Evolutionary conservation across 306 rosid species (phyloP), one percentile per base, ranked within the genome.

Genomic region (Gastrolobium villosum): DNA sequence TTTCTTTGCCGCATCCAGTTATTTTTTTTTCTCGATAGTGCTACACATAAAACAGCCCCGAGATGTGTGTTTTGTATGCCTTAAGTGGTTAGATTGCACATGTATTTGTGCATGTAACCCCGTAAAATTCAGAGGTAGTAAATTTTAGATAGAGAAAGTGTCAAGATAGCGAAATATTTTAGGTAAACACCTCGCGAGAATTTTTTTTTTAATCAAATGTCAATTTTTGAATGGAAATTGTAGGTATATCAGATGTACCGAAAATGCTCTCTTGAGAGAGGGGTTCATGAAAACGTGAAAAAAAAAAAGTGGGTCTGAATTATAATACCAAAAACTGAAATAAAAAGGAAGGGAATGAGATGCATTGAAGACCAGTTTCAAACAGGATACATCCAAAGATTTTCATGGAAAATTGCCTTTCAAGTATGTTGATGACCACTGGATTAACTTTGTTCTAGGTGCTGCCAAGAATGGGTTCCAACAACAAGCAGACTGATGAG

Each of bases 391-490:
- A 9, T 41, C 62, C 14, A 48, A 74, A 70, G 70, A 50, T 6
- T 4, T 8, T 48, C 0, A 6, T 71, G 55, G 54, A 32, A 68
- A 49, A 31, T 26, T 66, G 35, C 7, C 28, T 36, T 44, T 36
- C 30, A 45, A 4, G 20, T 74, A 4, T 63, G 56, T 45, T 32
- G 20, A 50, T 69, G 41, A 36, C 9, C 34, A 13, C 70, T 73
- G 8, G 53, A 37, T 60, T 79, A 64, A 10, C 75, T 79, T 75
- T 61, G 56, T 70, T 65, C 10, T 35, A 72, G 85, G 78, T 76
- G 57, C 55, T 63, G 32, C 45, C 75, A 37, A 52, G 37, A 59
- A 89, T 89, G 93, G 78, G 60, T 72, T 77, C 85, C 50, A 70
- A 72, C 56, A 62, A 48, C 40, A 30, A 48, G 65, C 73, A 65